Conservation (phyloP, 176 grass and related monocot genomes). For the Hyparrhenia diplandra region DNA sequence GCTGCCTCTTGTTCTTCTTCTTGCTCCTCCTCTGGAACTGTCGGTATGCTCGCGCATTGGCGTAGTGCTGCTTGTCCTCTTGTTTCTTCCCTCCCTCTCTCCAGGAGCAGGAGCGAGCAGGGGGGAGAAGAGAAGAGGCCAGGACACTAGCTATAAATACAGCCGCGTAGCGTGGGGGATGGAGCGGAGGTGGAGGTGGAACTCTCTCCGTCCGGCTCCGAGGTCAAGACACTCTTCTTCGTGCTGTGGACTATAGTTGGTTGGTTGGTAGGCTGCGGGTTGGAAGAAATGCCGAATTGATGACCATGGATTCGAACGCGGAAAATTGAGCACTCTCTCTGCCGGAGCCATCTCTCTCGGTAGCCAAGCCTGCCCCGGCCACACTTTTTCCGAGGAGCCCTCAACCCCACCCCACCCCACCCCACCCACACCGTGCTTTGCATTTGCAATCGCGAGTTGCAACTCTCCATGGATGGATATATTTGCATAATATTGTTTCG, state of each 20-base stretch:
- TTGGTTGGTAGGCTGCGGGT: background rate
- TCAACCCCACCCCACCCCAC: background rate
- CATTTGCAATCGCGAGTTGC: too few species aligned
- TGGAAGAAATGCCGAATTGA: conserved; percentile 5
- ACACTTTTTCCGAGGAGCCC: conserved; percentile 22
- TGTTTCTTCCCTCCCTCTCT: background rate
- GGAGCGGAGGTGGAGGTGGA: background rate
- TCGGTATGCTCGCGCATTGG: conserved; percentile 24
- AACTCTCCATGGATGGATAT: background rate
- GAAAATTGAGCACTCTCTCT: background rate
- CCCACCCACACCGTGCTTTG: background rate
- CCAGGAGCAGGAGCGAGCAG: background rate
- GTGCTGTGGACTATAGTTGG: background rate
- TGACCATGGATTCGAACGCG: background rate
- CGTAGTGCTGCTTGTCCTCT: conserved; percentile 30
- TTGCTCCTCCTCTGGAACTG: background rate
- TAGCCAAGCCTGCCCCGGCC: too few species aligned
- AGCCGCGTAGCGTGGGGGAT: background rate
- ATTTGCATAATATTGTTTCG: too few species aligned
- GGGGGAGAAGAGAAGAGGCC: too few species aligned
- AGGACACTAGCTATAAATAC: conserved; percentile 24
- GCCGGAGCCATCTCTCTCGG: too few species aligned
- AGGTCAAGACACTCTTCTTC: conserved; percentile 12
- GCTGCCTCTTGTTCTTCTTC: background rate
- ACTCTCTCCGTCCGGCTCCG: background rate